These are phyloP conservation scores for Pseudocercospora fijiensis DNA, from an alignment of 2,329 filamentous ascomycete genomes.

Conservation along the genomic window DNA sequence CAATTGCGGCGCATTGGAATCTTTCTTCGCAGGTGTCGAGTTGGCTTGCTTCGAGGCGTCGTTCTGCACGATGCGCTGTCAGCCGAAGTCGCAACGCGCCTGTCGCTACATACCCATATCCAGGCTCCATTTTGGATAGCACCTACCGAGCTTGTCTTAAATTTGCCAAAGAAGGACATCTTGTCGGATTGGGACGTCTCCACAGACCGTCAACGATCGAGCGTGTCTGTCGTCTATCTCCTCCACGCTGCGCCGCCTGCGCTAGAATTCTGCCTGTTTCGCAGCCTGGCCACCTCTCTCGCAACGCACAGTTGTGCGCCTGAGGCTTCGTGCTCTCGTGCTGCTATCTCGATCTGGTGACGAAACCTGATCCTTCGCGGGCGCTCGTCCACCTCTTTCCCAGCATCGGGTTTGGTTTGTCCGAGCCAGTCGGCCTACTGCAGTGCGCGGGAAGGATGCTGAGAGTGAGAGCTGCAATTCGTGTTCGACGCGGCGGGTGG, in stretches of 20 bases:
- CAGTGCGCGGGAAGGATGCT: not conserved
- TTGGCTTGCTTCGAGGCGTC: conserved; percentile 49
- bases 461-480: not conserved
- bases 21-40: conserved; percentile 55
- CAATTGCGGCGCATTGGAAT: conserved; percentile 56
- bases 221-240: not conserved
- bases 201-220: not conserved
- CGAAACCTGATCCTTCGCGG: conserved; percentile 15
- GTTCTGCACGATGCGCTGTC: conserved; percentile 41
- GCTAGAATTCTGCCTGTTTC: conserved; percentile 2
- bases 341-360: conserved; percentile 15
- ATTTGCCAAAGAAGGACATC: conserved; percentile 57
- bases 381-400: conserved; percentile 15
- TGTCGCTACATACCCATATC: conserved; percentile 5
- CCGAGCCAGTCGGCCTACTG: conserved; percentile 7
- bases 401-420: conserved; percentile 17
- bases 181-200: conserved; percentile 18
- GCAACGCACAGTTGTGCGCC: conserved; percentile 5
- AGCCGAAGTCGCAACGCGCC: conserved; percentile 16
- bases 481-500: not conserved
- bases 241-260: conserved; percentile 12
- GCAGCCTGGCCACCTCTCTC: conserved; percentile 1
- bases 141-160: conserved; percentile 52
- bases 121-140: conserved; percentile 21
- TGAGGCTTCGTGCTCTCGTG: not conserved